phyloP scores from a whole-genome alignment of 331 rosid species.

The Rosa hybrid region DNA sequence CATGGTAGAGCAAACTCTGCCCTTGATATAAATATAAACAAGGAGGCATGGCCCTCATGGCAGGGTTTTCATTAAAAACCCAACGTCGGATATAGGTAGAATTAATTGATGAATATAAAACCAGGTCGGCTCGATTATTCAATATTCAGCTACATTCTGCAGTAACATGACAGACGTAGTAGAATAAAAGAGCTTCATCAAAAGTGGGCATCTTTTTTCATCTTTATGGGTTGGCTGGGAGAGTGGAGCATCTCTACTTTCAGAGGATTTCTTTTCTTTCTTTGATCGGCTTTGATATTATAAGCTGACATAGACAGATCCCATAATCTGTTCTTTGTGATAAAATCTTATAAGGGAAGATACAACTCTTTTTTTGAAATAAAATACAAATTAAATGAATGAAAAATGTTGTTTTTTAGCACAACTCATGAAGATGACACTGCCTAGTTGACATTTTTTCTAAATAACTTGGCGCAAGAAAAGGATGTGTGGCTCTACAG shows the following conservation, averaged over 20 bases:
- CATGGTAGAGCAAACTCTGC: constrained; percentile 1
- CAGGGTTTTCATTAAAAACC: neutral
- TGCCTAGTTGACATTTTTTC: constrained; percentile 20
- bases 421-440: constrained; percentile 11
- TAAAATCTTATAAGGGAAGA: neutral
- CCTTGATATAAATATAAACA: neutral
- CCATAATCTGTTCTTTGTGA: neutral
- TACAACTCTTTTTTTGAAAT: neutral
- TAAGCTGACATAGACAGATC: constrained; percentile 2
- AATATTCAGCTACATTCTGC: constrained; percentile 5
- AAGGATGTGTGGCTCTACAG: neutral
- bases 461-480: neutral
- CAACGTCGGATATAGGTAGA: neutral
- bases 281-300: neutral
- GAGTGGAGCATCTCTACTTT: neutral
- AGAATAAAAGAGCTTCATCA: neutral
- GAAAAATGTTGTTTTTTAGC: neutral
- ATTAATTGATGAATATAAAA: neutral
- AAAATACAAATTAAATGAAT: neutral
- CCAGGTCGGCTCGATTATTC: neutral
- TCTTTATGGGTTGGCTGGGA: constrained; percentile 18
- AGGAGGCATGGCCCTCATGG: neutral
- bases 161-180: neutral
- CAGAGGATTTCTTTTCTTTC: neutral
- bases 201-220: constrained; percentile 5